Evolutionary conservation across 495 filamentous ascomycete genomes (phyloP).

Genomic region (Xylaria sp.): DNA sequence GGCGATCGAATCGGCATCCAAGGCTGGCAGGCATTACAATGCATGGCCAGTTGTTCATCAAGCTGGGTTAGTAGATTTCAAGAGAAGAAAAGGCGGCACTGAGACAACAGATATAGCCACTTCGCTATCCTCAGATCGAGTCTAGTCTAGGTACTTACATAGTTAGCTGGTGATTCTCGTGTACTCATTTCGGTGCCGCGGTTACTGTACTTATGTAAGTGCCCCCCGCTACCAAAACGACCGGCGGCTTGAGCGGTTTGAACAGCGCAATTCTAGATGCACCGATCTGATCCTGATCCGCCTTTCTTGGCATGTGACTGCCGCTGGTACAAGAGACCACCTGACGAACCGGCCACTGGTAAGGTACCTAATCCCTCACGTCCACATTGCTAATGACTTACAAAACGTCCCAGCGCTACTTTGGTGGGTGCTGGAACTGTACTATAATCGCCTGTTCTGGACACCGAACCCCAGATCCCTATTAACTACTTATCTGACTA

Average conservation of each 20-base stretch:
- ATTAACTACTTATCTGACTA: too few relatives aligned
- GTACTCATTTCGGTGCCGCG: background rate
- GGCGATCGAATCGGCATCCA: background rate
- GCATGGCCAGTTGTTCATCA: background rate
- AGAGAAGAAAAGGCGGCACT: background rate
- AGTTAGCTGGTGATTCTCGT: background rate
- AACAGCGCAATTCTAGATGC: background rate
- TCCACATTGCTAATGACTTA: background rate
- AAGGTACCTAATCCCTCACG: background rate
- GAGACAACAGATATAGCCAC: background rate
- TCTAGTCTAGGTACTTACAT: too few relatives aligned
- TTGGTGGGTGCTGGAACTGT: background rate
- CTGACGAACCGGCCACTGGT: background rate
- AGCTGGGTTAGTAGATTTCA: background rate
- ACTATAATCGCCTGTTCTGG: background rate
- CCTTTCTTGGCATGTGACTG: constrained; percentile 9
- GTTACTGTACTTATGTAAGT: too few relatives aligned
- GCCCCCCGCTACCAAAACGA: background rate
- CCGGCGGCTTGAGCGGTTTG: background rate
- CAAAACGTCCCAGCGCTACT: background rate
- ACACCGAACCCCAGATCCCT: background rate
- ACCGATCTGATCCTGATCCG: background rate
- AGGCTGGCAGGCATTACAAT: background rate
- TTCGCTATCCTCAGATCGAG: background rate
- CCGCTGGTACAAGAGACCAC: background rate